phyloP scores from a whole-genome alignment of 805 yeast genomes.

The Maudiozyma turicensis region DNA sequence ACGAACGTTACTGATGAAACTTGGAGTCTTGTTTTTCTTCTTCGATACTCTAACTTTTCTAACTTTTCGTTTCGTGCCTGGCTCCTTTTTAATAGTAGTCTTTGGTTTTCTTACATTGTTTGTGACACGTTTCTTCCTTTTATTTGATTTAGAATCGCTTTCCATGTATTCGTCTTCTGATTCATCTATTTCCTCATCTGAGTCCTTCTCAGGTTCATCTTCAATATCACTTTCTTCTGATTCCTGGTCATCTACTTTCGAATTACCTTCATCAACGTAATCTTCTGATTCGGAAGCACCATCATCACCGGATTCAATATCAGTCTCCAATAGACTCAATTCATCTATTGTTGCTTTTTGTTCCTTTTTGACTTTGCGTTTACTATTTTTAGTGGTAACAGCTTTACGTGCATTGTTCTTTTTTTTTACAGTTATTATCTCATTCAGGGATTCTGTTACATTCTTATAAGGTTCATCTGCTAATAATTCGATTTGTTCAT shows the following conservation, averaged over 20 bases:
- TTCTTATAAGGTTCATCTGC: neutral
- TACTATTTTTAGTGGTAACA: too few species aligned
- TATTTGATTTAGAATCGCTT: neutral
- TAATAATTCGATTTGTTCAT: neutral
- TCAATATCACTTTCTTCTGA: neutral
- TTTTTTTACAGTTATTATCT: too few species aligned
- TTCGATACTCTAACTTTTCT: neutral
- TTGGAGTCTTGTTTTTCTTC: neutral
- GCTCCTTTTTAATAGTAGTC: neutral
- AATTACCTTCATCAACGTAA: neutral
- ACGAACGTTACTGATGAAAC: slow-evolving; percentile 10
- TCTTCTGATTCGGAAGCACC: too few species aligned
- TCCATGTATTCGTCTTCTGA: neutral
- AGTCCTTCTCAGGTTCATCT: slow-evolving; percentile 8
- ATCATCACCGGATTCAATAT: too few species aligned
- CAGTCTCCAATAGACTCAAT: too few species aligned
- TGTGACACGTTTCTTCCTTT: neutral
- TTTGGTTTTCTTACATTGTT: neutral
- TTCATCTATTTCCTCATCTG: neutral
- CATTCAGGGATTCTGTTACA: neutral
- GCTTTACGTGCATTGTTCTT: too few species aligned
- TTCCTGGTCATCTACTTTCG: neutral
- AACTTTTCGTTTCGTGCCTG: neutral
- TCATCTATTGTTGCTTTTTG: too few species aligned
- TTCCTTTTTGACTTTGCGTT: too few species aligned